These are phyloP conservation scores for Kwoniella dejecticola DNA, from an alignment of 768 basidiomycete genomes.

Conservation along the genomic window DNA sequence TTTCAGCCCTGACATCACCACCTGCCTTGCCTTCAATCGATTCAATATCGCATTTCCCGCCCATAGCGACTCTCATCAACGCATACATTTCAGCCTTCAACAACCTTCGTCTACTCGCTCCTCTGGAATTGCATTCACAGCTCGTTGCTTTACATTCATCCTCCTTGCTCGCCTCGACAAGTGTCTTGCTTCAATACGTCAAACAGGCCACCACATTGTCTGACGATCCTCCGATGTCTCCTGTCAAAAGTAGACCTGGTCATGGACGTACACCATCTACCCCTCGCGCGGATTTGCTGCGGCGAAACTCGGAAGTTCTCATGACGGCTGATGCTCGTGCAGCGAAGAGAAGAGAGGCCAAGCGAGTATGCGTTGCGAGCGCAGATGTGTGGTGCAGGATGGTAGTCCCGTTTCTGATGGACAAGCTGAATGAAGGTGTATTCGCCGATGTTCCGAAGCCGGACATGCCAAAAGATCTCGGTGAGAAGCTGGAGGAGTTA, in stretches of 20 bases:
- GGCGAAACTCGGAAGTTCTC: constrained; percentile 41
- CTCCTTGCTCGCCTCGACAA: constrained; percentile 20
- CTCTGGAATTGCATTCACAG: constrained; percentile 59
- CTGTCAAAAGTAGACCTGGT: constrained; percentile 14
- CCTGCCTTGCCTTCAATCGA: constrained; percentile 56
- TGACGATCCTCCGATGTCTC: not conserved
- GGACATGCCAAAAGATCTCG: constrained; percentile 2
- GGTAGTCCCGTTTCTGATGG: constrained; percentile 21
- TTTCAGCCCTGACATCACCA: constrained; percentile 56
- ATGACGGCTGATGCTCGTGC: constrained; percentile 36
- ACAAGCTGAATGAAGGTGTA: constrained; percentile 17
- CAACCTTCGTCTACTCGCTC: constrained; percentile 76
- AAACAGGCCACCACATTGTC: constrained; percentile 12
- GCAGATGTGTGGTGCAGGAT: constrained; percentile 30
- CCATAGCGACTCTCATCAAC: constrained; percentile 73
- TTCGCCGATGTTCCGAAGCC: constrained; percentile 8
- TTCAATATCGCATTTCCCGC: constrained; percentile 69
- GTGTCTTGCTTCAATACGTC: constrained; percentile 14
- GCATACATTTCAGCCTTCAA: constrained; percentile 74
- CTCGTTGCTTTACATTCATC: constrained; percentile 21
- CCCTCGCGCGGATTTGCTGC: constrained; percentile 37
- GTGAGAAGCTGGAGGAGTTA: constrained; percentile 15
- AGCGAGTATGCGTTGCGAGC: constrained; percentile 27
- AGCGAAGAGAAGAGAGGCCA: constrained; percentile 28
- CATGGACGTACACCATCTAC: constrained; percentile 37